Conservation (phyloP, 148 eudicot species). For the Chenopodium album region DNA sequence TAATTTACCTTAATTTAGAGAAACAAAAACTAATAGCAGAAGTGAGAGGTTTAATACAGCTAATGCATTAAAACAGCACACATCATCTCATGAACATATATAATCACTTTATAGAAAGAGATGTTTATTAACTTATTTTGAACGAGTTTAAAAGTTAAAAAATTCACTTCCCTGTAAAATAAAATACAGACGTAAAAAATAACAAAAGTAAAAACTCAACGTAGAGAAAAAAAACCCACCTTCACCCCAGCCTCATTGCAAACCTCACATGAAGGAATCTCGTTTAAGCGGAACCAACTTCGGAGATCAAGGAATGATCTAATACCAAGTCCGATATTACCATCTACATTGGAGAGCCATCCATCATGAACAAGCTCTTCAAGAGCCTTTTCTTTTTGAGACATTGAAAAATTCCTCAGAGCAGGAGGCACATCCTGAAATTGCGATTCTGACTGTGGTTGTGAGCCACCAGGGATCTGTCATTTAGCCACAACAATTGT, state of each 20-base stretch:
- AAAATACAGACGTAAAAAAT: background rate
- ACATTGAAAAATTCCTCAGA: slow-evolving; percentile 71
- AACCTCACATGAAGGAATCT: slow-evolving; percentile 75
- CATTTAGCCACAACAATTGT: slow-evolving; percentile 20
- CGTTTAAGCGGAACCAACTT: slow-evolving; percentile 84
- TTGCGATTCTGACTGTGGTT: slow-evolving; percentile 45
- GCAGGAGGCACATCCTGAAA: slow-evolving; percentile 62
- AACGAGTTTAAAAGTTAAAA: background rate
- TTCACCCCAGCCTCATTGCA: slow-evolving; percentile 96
- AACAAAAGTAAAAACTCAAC: too few relatives aligned
- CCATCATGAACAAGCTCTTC: slow-evolving; percentile 69
- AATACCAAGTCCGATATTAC: slow-evolving; percentile 76
- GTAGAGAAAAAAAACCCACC: slow-evolving; percentile 36
- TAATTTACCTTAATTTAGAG: too few relatives aligned
- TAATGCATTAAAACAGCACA: too few relatives aligned
- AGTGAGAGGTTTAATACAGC: too few relatives aligned
- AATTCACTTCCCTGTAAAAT: background rate
- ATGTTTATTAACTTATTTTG: too few relatives aligned
- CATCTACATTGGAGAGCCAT: slow-evolving; percentile 75
- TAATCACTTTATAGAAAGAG: too few relatives aligned
- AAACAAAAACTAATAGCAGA: too few relatives aligned
- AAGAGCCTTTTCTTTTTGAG: slow-evolving; percentile 88
- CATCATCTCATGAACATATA: too few relatives aligned
- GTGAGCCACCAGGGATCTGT: slow-evolving; percentile 49
- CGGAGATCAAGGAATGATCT: slow-evolving; percentile 96